Conservation (phyloP, 2,329 filamentous ascomycete genomes). For the Thermoascus crustaceus region DNA sequence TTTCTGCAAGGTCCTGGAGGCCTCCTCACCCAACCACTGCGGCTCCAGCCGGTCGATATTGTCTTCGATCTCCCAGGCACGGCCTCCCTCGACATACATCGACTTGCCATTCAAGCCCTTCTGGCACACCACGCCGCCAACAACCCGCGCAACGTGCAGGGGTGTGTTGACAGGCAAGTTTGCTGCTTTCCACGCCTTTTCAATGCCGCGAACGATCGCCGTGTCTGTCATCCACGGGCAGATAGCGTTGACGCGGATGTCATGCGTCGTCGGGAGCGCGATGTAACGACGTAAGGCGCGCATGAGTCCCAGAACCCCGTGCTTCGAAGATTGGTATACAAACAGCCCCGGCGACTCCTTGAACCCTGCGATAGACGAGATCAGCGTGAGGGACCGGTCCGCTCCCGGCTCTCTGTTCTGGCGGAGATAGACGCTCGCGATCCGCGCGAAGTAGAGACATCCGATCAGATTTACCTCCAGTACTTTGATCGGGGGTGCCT, state of each 20-base stretch:
- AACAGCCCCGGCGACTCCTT: conserved; percentile 41
- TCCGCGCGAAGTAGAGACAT: conserved; percentile 40
- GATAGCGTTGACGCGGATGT: conserved; percentile 38
- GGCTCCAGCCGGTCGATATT: conserved; percentile 34
- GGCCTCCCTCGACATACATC: conserved; percentile 37
- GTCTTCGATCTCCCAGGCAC: conserved; percentile 38
- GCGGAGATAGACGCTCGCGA: conserved; percentile 44
- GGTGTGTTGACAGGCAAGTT: conserved; percentile 35
- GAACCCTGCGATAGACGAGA: conserved; percentile 43
- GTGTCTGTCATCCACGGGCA: conserved; percentile 40
- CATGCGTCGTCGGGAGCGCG: conserved; percentile 24
- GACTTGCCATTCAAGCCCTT: conserved; percentile 31
- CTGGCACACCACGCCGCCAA: conserved; percentile 29
- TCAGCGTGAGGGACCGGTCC: conserved; percentile 37
- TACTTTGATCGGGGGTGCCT: conserved; percentile 28
- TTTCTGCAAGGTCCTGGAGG: conserved; percentile 24
- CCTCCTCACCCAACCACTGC: conserved; percentile 37
- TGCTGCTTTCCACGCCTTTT: conserved; percentile 28
- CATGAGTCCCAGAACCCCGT: conserved; percentile 45
- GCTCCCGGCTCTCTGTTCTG: conserved; percentile 26
- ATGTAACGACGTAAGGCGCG: conserved; percentile 35
- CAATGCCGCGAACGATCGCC: conserved; percentile 27
- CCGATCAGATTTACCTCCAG: conserved; percentile 44
- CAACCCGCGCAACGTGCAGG: conserved; percentile 33
- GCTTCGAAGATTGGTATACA: conserved; percentile 42